Base-by-base conservation (phyloP, 148 eudicot species). In the Spergularia bocconei region DNA sequence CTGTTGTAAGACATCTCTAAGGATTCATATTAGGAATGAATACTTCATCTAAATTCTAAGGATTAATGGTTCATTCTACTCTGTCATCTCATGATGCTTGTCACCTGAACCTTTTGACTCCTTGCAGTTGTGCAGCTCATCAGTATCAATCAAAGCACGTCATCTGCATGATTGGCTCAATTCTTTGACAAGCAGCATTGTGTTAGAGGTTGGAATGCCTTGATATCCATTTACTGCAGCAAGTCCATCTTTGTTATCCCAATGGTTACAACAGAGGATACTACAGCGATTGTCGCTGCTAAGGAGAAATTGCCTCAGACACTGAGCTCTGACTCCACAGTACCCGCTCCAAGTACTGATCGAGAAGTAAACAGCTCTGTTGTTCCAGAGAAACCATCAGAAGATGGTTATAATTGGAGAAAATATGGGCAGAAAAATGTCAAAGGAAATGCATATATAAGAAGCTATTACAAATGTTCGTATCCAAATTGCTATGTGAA, bases 331-430 rank as follows among this genome's bases (percentile, higher is more conserved):
- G 83, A 84, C 78, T 56, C 85, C 73, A 21, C 74, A 51, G 75
- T 69, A 41, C 82, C 68, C 13, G 72, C 80, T 53, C 59, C 74
- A 53, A 81, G 76, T 29, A 65, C 82, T 80, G 86, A 79, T 77
- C 82, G 61, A 82, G 91, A 80, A 73, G 80, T 77, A 38, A 82
- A 71, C 47, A 53, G 85, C 29, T 57, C 88, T 39, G 81, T 79
- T 72, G 59, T 72, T 56, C 87, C 84, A 57, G 93, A 88, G 75
- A 92, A 89, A 79, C 87, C 89, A 65, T 84, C 84, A 20, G 91
- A 89, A 71, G 99, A 95, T 80, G 99, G 99, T 69, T 95, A 89
- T 79, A 92, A 88, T 80, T 95, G 99, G 99, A 72, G 99, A 80
- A 95, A 92, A 79, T 95, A 95, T 83, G 99, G 99, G 72, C 99